Evolutionary conservation across 805 yeast genomes (phyloP).

Genomic region (Kurtzmaniella cleridarum): DNA sequence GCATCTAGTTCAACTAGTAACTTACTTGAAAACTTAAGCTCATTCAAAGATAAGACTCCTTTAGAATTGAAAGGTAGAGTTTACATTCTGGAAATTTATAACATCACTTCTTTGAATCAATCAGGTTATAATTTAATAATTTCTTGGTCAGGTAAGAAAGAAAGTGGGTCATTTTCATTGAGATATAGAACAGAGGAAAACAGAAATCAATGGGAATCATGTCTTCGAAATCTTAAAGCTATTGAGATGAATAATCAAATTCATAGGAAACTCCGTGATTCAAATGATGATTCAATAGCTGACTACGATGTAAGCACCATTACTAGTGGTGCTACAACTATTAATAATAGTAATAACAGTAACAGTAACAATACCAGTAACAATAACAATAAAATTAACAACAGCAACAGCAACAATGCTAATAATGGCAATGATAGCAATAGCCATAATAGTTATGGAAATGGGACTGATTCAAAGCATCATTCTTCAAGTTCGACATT

Average conservation of each 20-base stretch:
- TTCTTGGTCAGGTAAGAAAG: slow-evolving; percentile 82
- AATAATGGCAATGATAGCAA: no score
- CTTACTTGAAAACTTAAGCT: slow-evolving; percentile 29
- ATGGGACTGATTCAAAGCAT: slow-evolving; percentile 26
- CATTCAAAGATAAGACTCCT: slow-evolving; percentile 22
- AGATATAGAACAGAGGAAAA: slow-evolving; percentile 80
- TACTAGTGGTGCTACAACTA: background rate
- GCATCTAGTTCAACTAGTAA: slow-evolving; percentile 25
- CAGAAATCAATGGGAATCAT: slow-evolving; percentile 74
- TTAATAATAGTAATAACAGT: background rate
- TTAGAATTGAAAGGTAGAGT: slow-evolving; percentile 75
- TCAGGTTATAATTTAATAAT: slow-evolving; percentile 56
- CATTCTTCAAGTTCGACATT: slow-evolving; percentile 38
- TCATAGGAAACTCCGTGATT: slow-evolving; percentile 30
- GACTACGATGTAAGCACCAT: slow-evolving; percentile 7
- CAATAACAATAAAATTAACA: background rate
- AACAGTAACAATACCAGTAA: background rate
- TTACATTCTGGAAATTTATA: slow-evolving; percentile 60
- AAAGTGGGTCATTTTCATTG: slow-evolving; percentile 79
- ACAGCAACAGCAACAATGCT: background rate
- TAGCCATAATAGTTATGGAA: slow-evolving; percentile 22
- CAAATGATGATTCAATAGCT: background rate
- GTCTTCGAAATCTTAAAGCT: slow-evolving; percentile 48
- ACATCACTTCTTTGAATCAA: slow-evolving; percentile 29
- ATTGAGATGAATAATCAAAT: slow-evolving; percentile 35